These are phyloP conservation scores for Gilbertella persicaria DNA, from an alignment of 371 early-diverging fungal species.

Conservation along the genomic window DNA sequence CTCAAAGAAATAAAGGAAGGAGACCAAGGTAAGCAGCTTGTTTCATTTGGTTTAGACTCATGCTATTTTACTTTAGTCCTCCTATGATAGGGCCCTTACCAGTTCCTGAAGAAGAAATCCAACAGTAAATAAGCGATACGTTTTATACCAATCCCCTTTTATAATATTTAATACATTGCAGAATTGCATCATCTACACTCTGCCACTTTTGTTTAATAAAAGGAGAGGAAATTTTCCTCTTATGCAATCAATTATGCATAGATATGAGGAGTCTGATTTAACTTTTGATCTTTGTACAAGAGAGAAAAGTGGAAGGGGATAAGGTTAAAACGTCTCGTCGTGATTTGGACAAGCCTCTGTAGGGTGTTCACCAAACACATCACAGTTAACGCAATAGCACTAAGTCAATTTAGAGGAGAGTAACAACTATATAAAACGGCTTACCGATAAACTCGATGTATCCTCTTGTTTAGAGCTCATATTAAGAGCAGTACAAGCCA, in stretches of 20 bases:
- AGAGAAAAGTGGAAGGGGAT: too few species aligned
- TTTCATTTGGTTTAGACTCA: not conserved
- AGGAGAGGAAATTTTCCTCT: too few species aligned
- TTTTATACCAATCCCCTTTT: not conserved
- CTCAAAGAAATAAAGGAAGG: conserved; percentile 30
- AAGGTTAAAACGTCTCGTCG: conserved; percentile 63
- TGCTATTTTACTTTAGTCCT: conserved; percentile 12
- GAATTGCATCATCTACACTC: too few species aligned
- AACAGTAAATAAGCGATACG: not conserved
- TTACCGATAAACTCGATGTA: conserved; percentile 10
- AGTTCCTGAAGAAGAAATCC: conserved; percentile 18
- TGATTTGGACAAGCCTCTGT: conserved; percentile 73
- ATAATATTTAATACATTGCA: not conserved
- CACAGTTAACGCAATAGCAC: conserved; percentile 70
- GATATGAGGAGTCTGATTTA: too few species aligned
- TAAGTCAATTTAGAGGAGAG: not conserved
- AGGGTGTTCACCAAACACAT: conserved; percentile 62
- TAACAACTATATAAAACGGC: not conserved
- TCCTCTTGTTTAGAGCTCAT: conserved; percentile 5
- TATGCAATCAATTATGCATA: too few species aligned
- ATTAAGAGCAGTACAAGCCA: conserved; percentile 47
- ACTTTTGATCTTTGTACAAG: too few species aligned
- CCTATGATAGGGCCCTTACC: conserved; percentile 25
- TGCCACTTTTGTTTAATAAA: too few species aligned
- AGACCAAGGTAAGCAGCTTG: conserved; percentile 30